Base-by-base conservation (phyloP, 75 land plant genomes). In the Picea glauca region DNA sequence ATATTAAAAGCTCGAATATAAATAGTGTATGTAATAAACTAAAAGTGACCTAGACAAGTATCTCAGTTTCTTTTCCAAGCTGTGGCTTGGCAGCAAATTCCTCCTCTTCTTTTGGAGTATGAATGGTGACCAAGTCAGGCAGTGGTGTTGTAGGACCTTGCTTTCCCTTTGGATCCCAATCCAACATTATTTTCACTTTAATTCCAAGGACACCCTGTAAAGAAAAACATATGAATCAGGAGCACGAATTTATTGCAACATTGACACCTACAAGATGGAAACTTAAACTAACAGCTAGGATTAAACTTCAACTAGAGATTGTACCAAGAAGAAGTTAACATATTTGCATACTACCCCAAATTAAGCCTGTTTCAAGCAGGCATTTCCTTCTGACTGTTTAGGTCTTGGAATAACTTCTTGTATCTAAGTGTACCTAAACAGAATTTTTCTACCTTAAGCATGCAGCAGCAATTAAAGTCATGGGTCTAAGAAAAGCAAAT, bases 51-150 rank as follows among this genome's bases (percentile, higher is more conserved):
- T 50, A 50, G 56, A 50, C 56, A 8, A 50, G 56, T 50, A 50
- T 50, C 2, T 50, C 56, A 9, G 56, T 50, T 9, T 50, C 56
- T 9, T 50, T 50, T 0, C 56, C 56, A 50, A 50, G 56, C 56
- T 1, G 11, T 50, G 56, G 56, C 56, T 50, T 50, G 56, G 56
- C 56, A 50, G 56, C 56, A 9, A 50, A 50, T 9, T 83, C 86
- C 57, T 91, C 91, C 75, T 91, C 92, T 21, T 89, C 92, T 81
- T 91, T 91, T 46, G 91, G 91, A 58, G 81, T 76, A 62, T 88
- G 92, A 73, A 87, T 89, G 7, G 89, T 87, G n/a, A 89, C 91
- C 32, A 84, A 77, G 80, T 89, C 90, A 7, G 90, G 92, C 26
- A 90, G 63, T n/a, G 92, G 91, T 1, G 88, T 88, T 14, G 60